A percentile compares a stretch with the other conserved stretches of the same genome.
Conservation (phyloP, 257 asterid genomes). For the Ajuga chamaepitys region DNA sequence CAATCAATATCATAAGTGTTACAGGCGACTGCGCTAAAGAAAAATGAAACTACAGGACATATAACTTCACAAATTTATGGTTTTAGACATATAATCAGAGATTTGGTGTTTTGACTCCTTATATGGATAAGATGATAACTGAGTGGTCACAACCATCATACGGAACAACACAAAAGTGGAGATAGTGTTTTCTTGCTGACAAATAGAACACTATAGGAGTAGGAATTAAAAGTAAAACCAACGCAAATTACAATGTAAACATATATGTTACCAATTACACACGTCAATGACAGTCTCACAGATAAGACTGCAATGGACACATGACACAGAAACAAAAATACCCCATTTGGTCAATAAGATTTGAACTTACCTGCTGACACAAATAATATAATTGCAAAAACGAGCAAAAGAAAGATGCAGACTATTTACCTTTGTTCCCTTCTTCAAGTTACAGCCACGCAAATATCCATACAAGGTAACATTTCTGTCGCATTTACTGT, state of each 20-base stretch:
- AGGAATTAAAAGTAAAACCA: not conserved
- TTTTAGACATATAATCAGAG: not conserved
- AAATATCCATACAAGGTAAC: constrained; percentile 80
- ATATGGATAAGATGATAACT: not conserved
- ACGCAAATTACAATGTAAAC: not conserved
- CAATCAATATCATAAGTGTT: not conserved
- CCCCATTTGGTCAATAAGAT: not conserved
- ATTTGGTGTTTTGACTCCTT: not conserved
- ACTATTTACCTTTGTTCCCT: constrained; percentile 68
- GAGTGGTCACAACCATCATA: not conserved
- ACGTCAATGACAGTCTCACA: not conserved
- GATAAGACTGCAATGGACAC: not conserved
- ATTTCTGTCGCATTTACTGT: constrained; percentile 82
- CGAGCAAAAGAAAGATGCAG: not conserved
- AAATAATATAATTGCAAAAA: not conserved
- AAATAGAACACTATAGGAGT: not conserved
- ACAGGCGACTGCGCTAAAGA: not conserved
- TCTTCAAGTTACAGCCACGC: constrained; percentile 95
- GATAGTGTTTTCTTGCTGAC: not conserved
- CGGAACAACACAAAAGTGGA: not conserved
- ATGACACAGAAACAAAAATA: not conserved
- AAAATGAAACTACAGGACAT: not conserved
- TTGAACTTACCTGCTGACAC: not conserved
- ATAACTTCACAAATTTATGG: not conserved
- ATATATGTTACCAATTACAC: not conserved